A percentile compares a stretch with the other conserved stretches of the same genome.
Evolutionary conservation across 345 rosid species (phyloP).

Genomic region (Excoecaria cochinchinensis): DNA sequence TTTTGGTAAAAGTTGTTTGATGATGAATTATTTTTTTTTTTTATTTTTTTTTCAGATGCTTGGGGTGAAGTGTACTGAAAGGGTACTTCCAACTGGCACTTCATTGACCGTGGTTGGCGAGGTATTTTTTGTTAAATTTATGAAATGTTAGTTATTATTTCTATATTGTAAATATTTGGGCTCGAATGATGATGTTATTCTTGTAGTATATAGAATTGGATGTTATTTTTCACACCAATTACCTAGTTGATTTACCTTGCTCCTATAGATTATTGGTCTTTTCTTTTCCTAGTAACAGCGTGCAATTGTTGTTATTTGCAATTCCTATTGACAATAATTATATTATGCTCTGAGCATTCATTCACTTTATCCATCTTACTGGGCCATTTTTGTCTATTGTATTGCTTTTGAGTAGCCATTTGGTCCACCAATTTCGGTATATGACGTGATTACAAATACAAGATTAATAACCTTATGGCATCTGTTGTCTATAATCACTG

Average conservation of each 20-base stretch:
- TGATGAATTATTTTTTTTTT: not conserved
- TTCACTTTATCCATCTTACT: not conserved
- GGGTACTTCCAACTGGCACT: conserved; percentile 89
- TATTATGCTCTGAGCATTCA: not conserved
- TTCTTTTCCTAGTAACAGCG: not conserved
- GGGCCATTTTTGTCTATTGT: not conserved
- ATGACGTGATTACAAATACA: not conserved
- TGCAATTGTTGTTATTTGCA: not conserved
- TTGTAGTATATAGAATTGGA: too few relatives aligned
- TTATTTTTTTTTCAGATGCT: conserved; percentile 65
- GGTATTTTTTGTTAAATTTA: conserved; percentile 42
- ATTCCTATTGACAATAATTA: not conserved
- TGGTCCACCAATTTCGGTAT: not conserved
- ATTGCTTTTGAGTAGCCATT: not conserved
- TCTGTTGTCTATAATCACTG: not conserved
- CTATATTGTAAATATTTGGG: not conserved
- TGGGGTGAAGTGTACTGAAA: conserved; percentile 90
- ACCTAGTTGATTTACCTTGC: not conserved
- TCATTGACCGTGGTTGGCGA: conserved; percentile 95
- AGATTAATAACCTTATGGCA: not conserved
- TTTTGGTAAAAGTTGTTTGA: conserved; percentile 21
- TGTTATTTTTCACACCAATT: not conserved
- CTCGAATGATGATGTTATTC: not conserved
- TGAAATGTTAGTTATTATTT: not conserved
- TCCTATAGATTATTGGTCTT: too few relatives aligned